Percentiles rank a stretch among this genome's conserved stretches.
These are phyloP conservation scores for Akebia trifoliata DNA, from an alignment of 164 flowering plant species.

Conservation along the genomic window DNA sequence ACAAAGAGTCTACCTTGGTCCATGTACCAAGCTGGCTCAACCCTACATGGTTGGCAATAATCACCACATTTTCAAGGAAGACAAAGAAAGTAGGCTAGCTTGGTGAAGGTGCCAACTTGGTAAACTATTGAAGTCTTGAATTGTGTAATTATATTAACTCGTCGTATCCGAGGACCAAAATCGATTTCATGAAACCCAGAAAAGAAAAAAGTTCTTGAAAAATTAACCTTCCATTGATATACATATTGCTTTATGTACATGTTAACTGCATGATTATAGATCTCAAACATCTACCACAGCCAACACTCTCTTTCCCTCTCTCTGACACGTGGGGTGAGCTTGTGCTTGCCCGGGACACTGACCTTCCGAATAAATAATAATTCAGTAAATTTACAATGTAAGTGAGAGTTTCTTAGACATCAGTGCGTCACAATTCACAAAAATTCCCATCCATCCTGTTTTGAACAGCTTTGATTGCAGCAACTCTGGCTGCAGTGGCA, in stretches of 20 bases:
- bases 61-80: too few relatives aligned
- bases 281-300: slow-evolving; percentile 12
- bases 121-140: too few relatives aligned
- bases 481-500: slow-evolving; percentile 94
- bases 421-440: slow-evolving; percentile 55
- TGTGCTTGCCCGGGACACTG: slow-evolving; percentile 36
- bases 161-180: too few relatives aligned
- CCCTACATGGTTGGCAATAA: too few relatives aligned
- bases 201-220: slow-evolving; percentile 14
- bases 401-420: slow-evolving; percentile 23
- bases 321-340: slow-evolving; percentile 31
- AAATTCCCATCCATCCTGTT: slow-evolving; percentile 74
- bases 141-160: too few relatives aligned
- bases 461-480: slow-evolving; percentile 92
- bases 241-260: slow-evolving; percentile 48
- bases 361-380: slow-evolving; percentile 15
- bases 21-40: too few relatives aligned
- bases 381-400: slow-evolving; percentile 20
- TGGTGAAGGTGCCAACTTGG: too few relatives aligned
- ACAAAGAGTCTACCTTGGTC: too few relatives aligned
- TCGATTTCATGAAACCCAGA: too few relatives aligned
- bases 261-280: slow-evolving; percentile 41
- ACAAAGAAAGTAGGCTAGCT: too few relatives aligned
- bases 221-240: slow-evolving; percentile 41
- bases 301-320: slow-evolving; percentile 32